Evolutionary conservation across 306 rosid species (phyloP).

Genomic region (Dryas octopetala): DNA sequence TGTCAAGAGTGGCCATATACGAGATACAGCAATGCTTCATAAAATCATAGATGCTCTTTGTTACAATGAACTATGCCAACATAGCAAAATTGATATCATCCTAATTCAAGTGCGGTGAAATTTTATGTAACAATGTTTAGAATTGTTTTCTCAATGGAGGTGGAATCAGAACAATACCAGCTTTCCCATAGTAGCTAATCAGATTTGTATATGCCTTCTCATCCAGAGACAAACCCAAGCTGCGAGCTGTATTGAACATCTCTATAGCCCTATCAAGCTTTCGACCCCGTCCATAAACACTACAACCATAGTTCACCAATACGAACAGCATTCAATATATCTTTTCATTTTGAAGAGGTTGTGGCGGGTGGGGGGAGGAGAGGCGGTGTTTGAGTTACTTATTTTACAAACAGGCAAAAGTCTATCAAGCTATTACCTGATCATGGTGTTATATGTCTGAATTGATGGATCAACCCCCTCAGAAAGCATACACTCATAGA

Average conservation of each 20-base stretch:
- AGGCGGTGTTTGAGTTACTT: background rate
- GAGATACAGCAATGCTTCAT: background rate
- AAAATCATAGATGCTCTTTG: background rate
- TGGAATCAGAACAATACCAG: slow-evolving; percentile 50
- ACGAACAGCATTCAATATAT: background rate
- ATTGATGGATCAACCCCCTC: slow-evolving; percentile 67
- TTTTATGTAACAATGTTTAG: background rate
- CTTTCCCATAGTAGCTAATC: slow-evolving; percentile 85
- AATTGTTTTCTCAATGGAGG: background rate
- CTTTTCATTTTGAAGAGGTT: background rate
- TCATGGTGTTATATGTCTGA: slow-evolving; percentile 90
- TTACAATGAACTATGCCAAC: background rate
- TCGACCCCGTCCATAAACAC: slow-evolving; percentile 81
- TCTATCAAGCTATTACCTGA: slow-evolving; percentile 51
- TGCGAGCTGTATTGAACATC: slow-evolving; percentile 65
- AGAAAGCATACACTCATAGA: slow-evolving; percentile 69
- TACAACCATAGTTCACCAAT: slow-evolving; percentile 31
- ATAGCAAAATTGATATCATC: background rate
- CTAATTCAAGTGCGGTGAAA: background rate
- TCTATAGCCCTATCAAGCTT: slow-evolving; percentile 77
- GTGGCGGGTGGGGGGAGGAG: background rate
- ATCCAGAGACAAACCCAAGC: slow-evolving; percentile 52
- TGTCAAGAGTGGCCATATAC: background rate
- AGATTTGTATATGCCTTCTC: slow-evolving; percentile 76
- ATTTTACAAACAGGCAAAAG: background rate